Conservation (phyloP, 1,284 basidiomycete genomes). For the Boletellus deceptivus region DNA sequence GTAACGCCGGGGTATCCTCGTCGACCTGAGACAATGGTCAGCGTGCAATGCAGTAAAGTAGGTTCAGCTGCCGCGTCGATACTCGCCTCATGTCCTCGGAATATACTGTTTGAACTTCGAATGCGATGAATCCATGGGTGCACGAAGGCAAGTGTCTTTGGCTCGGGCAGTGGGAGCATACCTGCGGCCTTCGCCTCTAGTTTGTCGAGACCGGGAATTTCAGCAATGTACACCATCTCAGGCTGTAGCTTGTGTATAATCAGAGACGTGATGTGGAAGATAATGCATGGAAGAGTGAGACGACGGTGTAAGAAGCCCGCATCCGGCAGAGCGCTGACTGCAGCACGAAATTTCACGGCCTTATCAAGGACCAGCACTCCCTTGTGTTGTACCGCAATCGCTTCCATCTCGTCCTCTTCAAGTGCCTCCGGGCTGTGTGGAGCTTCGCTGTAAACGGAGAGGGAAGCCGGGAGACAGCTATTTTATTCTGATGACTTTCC, state of each 20-base stretch:
- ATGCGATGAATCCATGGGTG: slow-evolving; percentile 4
- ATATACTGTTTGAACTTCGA: background rate
- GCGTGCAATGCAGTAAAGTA: background rate
- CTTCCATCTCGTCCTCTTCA: background rate
- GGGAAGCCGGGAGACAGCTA: slow-evolving; percentile 9
- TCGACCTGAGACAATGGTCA: background rate
- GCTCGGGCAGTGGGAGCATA: background rate
- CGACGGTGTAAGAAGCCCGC: slow-evolving; percentile 1
- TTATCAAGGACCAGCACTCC: background rate
- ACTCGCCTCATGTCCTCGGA: background rate
- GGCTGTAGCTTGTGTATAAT: background rate
- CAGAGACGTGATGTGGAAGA: background rate
- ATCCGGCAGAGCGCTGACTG: background rate
- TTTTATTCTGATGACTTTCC: slow-evolving; percentile 18
- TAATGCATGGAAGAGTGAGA: slow-evolving; percentile 4
- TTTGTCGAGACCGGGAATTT: background rate
- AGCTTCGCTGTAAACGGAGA: slow-evolving; percentile 6
- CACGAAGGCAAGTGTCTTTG: background rate
- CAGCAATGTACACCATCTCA: background rate
- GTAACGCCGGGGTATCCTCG: background rate
- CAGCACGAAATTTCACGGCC: background rate
- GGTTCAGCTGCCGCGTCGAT: background rate
- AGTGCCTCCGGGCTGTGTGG: slow-evolving; percentile 1
- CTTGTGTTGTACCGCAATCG: background rate
- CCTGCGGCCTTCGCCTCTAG: background rate